A percentile compares a stretch with the other conserved stretches of the same genome.
These are phyloP conservation scores for Cryphonectria radicalis DNA, from an alignment of 2,329 filamentous ascomycete species.

Conservation along the genomic window DNA sequence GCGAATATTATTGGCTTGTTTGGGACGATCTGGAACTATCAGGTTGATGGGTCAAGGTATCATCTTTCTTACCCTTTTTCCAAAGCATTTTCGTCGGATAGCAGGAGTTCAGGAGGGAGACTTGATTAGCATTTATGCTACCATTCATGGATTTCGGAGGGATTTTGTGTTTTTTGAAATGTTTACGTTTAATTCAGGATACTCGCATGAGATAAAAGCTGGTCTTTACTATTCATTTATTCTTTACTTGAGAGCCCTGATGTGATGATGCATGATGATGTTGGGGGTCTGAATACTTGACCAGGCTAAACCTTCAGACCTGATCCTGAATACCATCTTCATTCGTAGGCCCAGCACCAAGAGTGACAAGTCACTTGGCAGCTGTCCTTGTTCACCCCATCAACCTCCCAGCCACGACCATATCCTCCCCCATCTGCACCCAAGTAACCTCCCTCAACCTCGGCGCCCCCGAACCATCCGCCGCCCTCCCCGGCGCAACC, in stretches of 20 bases:
- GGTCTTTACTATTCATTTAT: neutral
- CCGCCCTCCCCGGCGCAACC: conserved; percentile 69
- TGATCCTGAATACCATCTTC: neutral
- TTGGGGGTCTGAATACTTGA: too few relatives aligned
- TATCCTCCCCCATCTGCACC: conserved; percentile 80
- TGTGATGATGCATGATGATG: too few relatives aligned
- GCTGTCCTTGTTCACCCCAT: conserved; percentile 2
- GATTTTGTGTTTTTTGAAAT: neutral
- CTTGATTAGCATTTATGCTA: neutral
- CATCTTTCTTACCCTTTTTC: neutral
- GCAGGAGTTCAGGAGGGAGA: neutral
- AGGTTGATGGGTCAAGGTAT: neutral
- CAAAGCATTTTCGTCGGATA: neutral
- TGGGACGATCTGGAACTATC: neutral
- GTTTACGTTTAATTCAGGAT: neutral
- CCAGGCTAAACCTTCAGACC: too few relatives aligned
- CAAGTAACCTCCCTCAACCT: conserved; percentile 71
- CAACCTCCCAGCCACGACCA: conserved; percentile 73
- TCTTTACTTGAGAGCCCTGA: neutral
- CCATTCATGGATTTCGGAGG: neutral
- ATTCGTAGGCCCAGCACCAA: neutral
- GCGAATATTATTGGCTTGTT: neutral
- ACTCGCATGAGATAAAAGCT: neutral
- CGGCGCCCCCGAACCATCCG: conserved; percentile 50
- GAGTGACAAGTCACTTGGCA: neutral